Evolutionary conservation across 257 asterid species (phyloP), one percentile per base, ranked within the genome.

Genomic region (Nicotiana tomentosiformis): DNA sequence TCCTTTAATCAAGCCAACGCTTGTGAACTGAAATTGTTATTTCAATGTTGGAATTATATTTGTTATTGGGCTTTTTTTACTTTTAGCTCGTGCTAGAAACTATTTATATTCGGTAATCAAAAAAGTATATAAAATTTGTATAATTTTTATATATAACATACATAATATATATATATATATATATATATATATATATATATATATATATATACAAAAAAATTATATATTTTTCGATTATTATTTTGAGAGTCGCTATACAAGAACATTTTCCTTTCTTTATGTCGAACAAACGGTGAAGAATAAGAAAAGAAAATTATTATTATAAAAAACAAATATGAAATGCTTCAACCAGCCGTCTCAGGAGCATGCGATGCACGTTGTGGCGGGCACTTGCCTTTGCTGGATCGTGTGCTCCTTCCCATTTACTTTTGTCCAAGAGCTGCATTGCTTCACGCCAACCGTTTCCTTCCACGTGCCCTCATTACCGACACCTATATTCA

Each of bases 381-480:
- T 43, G 78, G 35, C 35, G 58, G 8, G 46, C 35, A 43, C 78
- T 70, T 70, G 33, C 78, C 58, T 43, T 70, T 16, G 46, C 5
- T 26, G 77, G 84, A 80, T 65, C 6, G 2, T 60, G 78, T 39
- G 35, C 14, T 77, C 70, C 49, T 43, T 43, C 49, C 49, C 49
- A 43, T 43, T 43, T 43, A 43, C 11, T 43, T 43, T 43, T 43
- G 11, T 43, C 49, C 10, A 43, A 3, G 49, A 7, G 49, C 11
- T 43, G 49, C 49, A 43, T 43, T 43, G 49, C 49, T 20, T 43
- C 26, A 58, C 4, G 68, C 82, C 82, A 62, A 74, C 43, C 72
- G 8, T 64, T 7, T 84, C 60, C 30, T 14, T 32, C 82, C 84
- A 72, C 87, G 5, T 84, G 67, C 77, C 37, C 53, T 12, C 11